Percentiles rank a stretch among this genome's conserved stretches.
Evolutionary conservation across 1,284 basidiomycete genomes (phyloP).

Genomic region (Tylopilus sp.): DNA sequence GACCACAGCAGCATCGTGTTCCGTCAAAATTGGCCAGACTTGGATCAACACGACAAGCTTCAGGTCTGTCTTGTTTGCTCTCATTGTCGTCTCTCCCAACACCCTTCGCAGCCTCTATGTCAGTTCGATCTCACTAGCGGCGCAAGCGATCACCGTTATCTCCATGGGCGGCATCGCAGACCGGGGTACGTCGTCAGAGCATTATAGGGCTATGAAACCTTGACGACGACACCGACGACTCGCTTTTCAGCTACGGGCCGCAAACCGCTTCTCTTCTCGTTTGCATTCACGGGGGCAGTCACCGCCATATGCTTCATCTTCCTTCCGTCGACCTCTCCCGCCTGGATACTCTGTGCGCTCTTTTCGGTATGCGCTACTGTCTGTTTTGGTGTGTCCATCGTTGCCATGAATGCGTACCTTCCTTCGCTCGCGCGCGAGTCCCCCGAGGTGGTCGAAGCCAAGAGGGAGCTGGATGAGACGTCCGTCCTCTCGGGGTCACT

Average conservation of each 20-base stretch:
- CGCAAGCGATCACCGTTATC: slow-evolving; percentile 92
- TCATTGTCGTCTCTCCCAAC: slow-evolving; percentile 1
- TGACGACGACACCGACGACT: slow-evolving; percentile 11
- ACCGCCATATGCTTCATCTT: slow-evolving; percentile 78
- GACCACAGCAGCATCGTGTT: slow-evolving; percentile 60
- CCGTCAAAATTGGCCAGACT: slow-evolving; percentile 77
- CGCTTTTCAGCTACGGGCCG: slow-evolving; percentile 72
- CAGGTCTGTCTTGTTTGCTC: slow-evolving; percentile 63
- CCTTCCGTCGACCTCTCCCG: slow-evolving; percentile 72
- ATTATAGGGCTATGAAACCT: neutral
- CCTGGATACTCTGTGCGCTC: slow-evolving; percentile 74
- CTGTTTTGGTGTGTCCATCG: slow-evolving; percentile 84
- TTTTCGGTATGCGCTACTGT: slow-evolving; percentile 83
- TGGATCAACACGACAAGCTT: slow-evolving; percentile 92
- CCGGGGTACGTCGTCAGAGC: slow-evolving; percentile 66
- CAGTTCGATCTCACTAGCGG: slow-evolving; percentile 85
- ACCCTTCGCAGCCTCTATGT: slow-evolving; percentile 75
- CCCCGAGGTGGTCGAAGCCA: slow-evolving; percentile 65
- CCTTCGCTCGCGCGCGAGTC: slow-evolving; percentile 79
- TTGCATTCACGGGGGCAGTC: slow-evolving; percentile 77
- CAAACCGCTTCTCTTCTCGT: slow-evolving; percentile 80
- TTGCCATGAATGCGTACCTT: slow-evolving; percentile 92
- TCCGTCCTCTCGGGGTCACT: slow-evolving; percentile 25
- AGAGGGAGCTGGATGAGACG: slow-evolving; percentile 46
- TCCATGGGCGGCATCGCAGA: slow-evolving; percentile 93